phyloP scores from a whole-genome alignment of 139 green algal genomes.

The Chlorella ohadii region DNA sequence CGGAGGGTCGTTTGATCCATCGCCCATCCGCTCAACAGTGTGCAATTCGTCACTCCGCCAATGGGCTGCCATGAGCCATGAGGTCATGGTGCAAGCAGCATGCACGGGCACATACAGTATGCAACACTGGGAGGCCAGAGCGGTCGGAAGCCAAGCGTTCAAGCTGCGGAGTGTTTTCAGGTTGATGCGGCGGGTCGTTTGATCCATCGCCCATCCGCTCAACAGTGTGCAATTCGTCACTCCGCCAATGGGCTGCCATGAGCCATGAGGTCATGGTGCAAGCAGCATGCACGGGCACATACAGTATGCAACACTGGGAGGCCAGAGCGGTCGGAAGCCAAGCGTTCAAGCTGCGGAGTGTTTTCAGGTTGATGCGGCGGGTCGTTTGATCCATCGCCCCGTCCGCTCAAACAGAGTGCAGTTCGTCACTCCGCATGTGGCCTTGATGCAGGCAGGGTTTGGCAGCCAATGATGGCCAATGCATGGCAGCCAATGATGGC shows the following conservation, averaged over 20 bases:
- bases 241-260: too few species aligned
- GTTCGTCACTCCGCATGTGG: constrained; percentile 31
- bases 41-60: too few species aligned
- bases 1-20: too few species aligned
- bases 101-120: too few species aligned
- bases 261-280: too few species aligned
- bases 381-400: constrained; percentile 44
- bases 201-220: constrained; percentile 36
- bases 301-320: too few species aligned
- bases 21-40: too few species aligned
- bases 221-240: constrained; percentile 35
- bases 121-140: too few species aligned
- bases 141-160: constrained; percentile 57
- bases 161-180: constrained; percentile 36
- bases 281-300: too few species aligned
- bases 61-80: too few species aligned
- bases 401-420: constrained; percentile 17
- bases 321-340: constrained; percentile 43
- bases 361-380: constrained; percentile 33
- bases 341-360: constrained; percentile 47
- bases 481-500: too few species aligned
- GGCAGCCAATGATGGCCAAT: background rate
- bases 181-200: constrained; percentile 22
- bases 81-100: too few species aligned
- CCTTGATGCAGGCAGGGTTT: background rate